Conservation (phyloP, 345 rosid genomes). For the Citrus medica region DNA sequence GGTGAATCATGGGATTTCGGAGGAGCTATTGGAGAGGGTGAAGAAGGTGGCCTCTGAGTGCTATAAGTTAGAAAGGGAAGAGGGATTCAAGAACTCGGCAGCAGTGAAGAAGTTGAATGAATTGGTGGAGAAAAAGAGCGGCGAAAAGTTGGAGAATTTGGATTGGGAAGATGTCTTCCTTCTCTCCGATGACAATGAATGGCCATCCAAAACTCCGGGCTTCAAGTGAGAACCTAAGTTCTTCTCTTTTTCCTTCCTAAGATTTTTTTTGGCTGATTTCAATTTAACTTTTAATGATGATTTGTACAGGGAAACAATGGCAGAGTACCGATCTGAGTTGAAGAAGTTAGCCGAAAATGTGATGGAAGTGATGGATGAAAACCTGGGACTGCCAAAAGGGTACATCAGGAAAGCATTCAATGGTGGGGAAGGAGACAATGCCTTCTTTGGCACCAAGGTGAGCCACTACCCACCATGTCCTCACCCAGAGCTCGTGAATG, state of each 20-base stretch:
- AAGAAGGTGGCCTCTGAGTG: conserved; percentile 58
- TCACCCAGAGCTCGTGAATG: conserved; percentile 57
- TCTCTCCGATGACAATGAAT: conserved; percentile 55
- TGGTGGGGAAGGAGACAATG: conserved; percentile 41
- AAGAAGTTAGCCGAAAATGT: conserved; percentile 65
- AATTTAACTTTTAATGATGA: background rate
- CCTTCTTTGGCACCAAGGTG: conserved; percentile 81
- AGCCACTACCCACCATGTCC: conserved; percentile 98
- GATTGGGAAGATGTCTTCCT: conserved; percentile 92
- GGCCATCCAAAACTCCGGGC: conserved; percentile 57
- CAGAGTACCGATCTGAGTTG: conserved; percentile 65
- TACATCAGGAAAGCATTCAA: conserved; percentile 62
- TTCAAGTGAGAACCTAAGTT: conserved; percentile 47
- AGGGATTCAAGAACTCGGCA: conserved; percentile 52
- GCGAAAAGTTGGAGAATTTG: conserved; percentile 51
- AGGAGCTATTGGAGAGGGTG: conserved; percentile 68
- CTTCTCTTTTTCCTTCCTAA: background rate
- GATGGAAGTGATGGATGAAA: conserved; percentile 89
- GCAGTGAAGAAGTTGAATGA: conserved; percentile 48
- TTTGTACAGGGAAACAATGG: conserved; percentile 64
- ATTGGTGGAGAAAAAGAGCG: conserved; percentile 33
- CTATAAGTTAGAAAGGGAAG: conserved; percentile 68
- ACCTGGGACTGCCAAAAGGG: conserved; percentile 62
- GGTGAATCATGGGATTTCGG: conserved; percentile 78
- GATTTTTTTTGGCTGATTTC: background rate